Conservation (phyloP, 140 eudicot species). For the Ambrosia hybrid region DNA sequence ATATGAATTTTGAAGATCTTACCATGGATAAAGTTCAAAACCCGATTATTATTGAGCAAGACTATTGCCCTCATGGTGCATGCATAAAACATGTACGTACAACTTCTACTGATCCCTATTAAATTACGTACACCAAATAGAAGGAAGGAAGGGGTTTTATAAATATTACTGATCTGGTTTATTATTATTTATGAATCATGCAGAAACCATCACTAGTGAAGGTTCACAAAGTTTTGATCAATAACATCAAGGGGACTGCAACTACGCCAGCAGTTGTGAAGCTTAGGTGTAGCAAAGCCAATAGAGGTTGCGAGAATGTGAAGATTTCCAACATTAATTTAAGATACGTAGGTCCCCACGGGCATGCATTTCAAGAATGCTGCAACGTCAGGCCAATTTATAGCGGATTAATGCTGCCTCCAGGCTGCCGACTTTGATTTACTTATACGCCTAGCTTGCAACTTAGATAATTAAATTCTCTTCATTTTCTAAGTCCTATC, state of each 20-base stretch:
- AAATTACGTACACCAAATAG: no score
- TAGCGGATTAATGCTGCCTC: conserved; percentile 35
- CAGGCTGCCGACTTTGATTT: conserved; percentile 14
- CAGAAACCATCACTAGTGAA: conserved; percentile 59
- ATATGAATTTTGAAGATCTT: conserved; percentile 47
- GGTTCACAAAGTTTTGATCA: conserved; percentile 46
- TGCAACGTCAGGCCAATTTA: conserved; percentile 37
- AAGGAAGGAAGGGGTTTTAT: neutral
- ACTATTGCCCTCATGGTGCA: conserved; percentile 34
- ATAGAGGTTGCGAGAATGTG: conserved; percentile 47
- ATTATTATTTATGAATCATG: neutral
- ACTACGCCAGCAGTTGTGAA: conserved; percentile 33
- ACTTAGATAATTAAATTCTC: neutral
- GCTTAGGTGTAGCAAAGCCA: conserved; percentile 51
- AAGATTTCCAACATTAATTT: conserved; percentile 42
- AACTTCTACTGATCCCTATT: neutral
- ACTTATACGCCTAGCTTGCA: neutral
- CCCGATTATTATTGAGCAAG: conserved; percentile 43
- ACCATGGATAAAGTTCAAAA: conserved; percentile 30
- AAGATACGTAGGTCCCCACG: conserved; percentile 24
- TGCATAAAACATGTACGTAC: conserved; percentile 24
- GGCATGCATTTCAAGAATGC: conserved; percentile 38
- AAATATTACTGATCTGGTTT: neutral
- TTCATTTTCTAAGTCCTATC: neutral
- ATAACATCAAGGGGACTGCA: conserved; percentile 52